These are phyloP conservation scores for Dactylonectria estremocensis DNA, from an alignment of 2,329 filamentous ascomycete genomes.

Conservation along the genomic window DNA sequence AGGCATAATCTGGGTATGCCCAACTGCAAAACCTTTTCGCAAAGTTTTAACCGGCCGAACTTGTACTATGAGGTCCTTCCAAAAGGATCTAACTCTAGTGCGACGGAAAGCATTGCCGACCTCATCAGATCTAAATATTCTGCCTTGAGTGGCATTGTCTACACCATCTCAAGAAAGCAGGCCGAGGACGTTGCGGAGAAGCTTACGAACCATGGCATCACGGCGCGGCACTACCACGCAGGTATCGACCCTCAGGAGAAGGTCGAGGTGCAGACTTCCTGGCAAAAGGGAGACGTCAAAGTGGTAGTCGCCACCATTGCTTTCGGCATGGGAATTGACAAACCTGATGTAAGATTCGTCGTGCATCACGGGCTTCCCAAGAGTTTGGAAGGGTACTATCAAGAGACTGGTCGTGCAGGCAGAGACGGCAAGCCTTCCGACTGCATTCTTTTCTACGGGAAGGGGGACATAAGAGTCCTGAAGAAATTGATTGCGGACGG, in stretches of 20 bases:
- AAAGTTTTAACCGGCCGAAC: constrained; percentile 98
- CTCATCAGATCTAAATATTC: constrained; percentile 80
- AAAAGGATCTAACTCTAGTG: constrained; percentile 74
- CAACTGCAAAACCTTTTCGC: constrained; percentile 83
- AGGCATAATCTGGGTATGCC: constrained; percentile 91
- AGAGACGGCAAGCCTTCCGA: constrained; percentile 89
- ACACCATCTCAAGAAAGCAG: constrained; percentile 87
- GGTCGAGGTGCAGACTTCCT: constrained; percentile 79
- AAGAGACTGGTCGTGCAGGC: constrained; percentile 95
- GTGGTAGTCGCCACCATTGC: constrained; percentile 98
- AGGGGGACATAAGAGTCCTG: constrained; percentile 80
- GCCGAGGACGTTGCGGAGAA: constrained; percentile 85
- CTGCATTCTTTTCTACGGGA: constrained; percentile 92
- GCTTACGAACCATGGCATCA: constrained; percentile 76
- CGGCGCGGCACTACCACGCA: constrained; percentile 89
- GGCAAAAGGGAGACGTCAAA: constrained; percentile 85
- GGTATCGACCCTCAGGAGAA: constrained; percentile 79
- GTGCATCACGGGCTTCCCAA: constrained; percentile 95
- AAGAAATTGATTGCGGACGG: constrained; percentile 88
- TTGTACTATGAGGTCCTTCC: constrained; percentile 87
- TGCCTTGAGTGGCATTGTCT: constrained; percentile 89
- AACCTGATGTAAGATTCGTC: constrained; percentile 95
- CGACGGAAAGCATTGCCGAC: constrained; percentile 66
- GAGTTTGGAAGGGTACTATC: constrained; percentile 97
- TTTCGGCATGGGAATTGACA: constrained; percentile 99